Conservation (phyloP, 2,329 filamentous ascomycete genomes). For the Exophiala viscosa region DNA sequence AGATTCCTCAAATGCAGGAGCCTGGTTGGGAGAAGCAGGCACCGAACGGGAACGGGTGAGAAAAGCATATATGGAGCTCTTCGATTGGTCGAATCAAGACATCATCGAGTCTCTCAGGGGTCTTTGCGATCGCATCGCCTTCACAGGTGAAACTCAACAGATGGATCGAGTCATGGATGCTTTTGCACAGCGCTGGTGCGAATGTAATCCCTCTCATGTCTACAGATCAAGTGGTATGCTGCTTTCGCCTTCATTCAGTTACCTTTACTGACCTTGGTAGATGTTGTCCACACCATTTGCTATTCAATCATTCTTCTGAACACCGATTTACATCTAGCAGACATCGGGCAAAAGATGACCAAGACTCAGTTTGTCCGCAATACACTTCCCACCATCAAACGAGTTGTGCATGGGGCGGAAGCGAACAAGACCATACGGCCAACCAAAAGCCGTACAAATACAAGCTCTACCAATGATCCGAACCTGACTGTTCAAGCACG, state of each 20-base stretch:
- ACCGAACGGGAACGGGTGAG: conserved; percentile 53
- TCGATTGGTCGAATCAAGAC: conserved; percentile 78
- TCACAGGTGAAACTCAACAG: conserved; percentile 93
- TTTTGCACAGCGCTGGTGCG: conserved; percentile 86
- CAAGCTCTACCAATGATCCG: conserved; percentile 11
- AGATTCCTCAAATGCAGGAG: conserved; percentile 72
- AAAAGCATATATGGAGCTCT: conserved; percentile 85
- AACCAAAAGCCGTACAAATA: conserved; percentile 5
- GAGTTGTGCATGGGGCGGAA: conserved; percentile 48
- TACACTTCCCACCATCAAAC: conserved; percentile 82
- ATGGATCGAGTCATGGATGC: conserved; percentile 90
- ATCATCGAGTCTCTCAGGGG: conserved; percentile 74
- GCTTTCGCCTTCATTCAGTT: background rate
- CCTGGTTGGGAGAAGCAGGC: conserved; percentile 76
- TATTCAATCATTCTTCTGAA: conserved; percentile 95
- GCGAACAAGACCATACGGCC: conserved; percentile 11
- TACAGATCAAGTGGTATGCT: conserved; percentile 79
- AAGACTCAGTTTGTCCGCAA: conserved; percentile 93
- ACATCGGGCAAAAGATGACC: conserved; percentile 97
- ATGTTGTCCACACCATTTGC: conserved; percentile 94
- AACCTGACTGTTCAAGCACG: background rate
- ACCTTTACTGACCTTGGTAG: conserved; percentile 41
- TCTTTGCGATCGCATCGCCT: conserved; percentile 74
- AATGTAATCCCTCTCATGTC: conserved; percentile 86
- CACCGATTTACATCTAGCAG: conserved; percentile 89